Percentiles rank a stretch among this genome's conserved stretches.
Evolutionary conservation across 257 asterid genomes (phyloP).

Genomic region (Petunia axillaris): DNA sequence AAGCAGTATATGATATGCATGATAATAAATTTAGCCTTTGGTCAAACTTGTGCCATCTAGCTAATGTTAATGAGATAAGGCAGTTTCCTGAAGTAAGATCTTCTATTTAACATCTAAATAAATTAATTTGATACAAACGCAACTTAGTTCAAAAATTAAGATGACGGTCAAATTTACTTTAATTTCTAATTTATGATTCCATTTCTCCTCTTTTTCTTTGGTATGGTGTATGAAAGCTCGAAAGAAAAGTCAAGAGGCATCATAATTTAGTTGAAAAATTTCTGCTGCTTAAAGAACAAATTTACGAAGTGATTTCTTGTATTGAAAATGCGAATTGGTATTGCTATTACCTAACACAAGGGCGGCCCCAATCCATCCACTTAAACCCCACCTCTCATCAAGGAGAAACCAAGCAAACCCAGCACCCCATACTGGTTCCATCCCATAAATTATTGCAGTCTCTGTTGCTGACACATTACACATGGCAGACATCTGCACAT

Average conservation of each 20-base stretch:
- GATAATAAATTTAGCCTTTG: neutral
- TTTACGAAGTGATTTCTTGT: neutral
- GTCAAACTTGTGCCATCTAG: neutral
- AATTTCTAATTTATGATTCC: no score
- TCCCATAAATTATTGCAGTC: constrained; percentile 67
- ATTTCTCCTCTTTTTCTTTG: neutral
- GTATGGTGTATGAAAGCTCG: neutral
- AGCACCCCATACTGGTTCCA: constrained; percentile 87
- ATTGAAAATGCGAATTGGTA: neutral
- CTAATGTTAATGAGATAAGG: neutral
- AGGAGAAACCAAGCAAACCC: constrained; percentile 79
- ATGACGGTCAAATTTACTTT: neutral
- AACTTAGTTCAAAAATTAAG: neutral
- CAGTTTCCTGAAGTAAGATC: neutral
- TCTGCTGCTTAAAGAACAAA: neutral
- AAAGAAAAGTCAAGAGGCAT: neutral
- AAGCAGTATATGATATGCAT: no score
- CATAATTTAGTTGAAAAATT: neutral
- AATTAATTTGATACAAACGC: neutral
- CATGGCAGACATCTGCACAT: constrained; percentile 66
- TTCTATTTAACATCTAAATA: neutral
- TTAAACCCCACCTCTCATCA: constrained; percentile 74
- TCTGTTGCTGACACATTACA: constrained; percentile 77
- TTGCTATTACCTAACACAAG: constrained; percentile 53
- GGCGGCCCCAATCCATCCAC: constrained; percentile 80